Base-by-base conservation (phyloP, 371 early-diverging fungal species). In the Mortierella sp. region DNA sequence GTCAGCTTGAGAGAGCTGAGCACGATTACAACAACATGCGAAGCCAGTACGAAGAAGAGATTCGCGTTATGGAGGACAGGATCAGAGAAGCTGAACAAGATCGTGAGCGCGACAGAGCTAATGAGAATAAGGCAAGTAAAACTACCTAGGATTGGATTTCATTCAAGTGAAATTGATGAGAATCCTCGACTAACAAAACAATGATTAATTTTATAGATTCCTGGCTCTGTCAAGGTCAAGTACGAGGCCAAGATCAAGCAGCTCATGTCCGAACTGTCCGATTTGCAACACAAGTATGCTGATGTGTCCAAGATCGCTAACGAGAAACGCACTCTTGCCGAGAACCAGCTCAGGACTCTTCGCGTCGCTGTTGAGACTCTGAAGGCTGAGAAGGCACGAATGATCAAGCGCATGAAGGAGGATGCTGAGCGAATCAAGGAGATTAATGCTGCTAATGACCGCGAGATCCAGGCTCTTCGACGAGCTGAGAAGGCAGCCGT, bases 351-450 rank as follows among this genome's bases (percentile, higher is more conserved):
- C 10, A 83, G 86, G 50, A 87, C 86, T 0, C 83, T 92, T n/a
- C 79, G 86, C 13, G 84, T 83, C 38, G 87, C 89, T 50, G 88
- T 93, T 1, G 92, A 93, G 68, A 88, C 89, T 0, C 86, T 91
- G 65, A 91, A 91, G 75, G 85, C 87, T 7, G 96, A 96, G 81
- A 95, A 95, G 85, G 84, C 91, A 53, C 88, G 92, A 4, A 93
- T 94, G 92, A 80, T 94, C 72, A 93, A 93, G 69, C 90, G 94
- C 21, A 93, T 95, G 88, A 92, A 92, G 74, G 91, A 90, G 61
- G 94, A 94, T 69, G 87, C 91, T 0, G 89, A 92, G 65, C 86
- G 89, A 15, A 89, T 90, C 28, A 88, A 93, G 53, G 93, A 93
- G 41, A 87, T 92, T 72, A 87, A 90, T 67, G 87, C 89, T 6